Base-by-base conservation (phyloP, 352 stramenopile species). In the Globisporangium rhizosaccharum region DNA sequence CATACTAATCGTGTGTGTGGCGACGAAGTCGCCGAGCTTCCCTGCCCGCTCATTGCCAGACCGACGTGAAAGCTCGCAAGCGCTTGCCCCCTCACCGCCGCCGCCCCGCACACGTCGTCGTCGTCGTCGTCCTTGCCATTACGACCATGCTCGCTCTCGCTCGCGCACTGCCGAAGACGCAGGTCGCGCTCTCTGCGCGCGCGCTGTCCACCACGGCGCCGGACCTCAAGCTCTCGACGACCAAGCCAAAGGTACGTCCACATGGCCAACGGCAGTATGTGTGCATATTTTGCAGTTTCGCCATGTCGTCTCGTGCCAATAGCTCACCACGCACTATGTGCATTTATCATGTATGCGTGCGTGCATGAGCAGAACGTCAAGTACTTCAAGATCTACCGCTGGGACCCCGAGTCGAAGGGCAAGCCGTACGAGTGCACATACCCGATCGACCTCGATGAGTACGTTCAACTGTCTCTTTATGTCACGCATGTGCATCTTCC, bases 331-430 rank as follows among this genome's bases (percentile, higher is more conserved):
- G 15, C 18, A 39, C 28, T 33, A 2, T 33, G 28, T 33, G 28
- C 28, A 11, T 53, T 14, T 15, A 4, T 37, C 20, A 28, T 45
- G 15, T 37, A 14, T 9, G 53, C 36, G n/a, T 37, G 28, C 8
- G 25, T 10, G 9, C 3, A 3, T 25, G 17, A 33, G 36, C 53
- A 98, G 85, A 88, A 96, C 63, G 96, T 98, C 78, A 98, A 98
- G 80, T 97, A 98, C 79, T 99, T 99, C 62, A 98, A 99, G 80
- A 97, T 99, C 64, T 99, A 99, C 82, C 89, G 97, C 59, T 99
- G 94, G 90, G 94, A 99, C 71, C 97, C 97, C 1, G 96, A 99
- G 70, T 85, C 61, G 67, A 96, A 96, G 68, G 76, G 85, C 61
- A 98, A 98, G 72, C 94, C 93, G 5, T 97, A 97, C 68, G 84